Percentiles rank a stretch among this genome's conserved stretches.
phyloP scores from a whole-genome alignment of 768 basidiomycete species.

The Lactifluus subvellereus region DNA sequence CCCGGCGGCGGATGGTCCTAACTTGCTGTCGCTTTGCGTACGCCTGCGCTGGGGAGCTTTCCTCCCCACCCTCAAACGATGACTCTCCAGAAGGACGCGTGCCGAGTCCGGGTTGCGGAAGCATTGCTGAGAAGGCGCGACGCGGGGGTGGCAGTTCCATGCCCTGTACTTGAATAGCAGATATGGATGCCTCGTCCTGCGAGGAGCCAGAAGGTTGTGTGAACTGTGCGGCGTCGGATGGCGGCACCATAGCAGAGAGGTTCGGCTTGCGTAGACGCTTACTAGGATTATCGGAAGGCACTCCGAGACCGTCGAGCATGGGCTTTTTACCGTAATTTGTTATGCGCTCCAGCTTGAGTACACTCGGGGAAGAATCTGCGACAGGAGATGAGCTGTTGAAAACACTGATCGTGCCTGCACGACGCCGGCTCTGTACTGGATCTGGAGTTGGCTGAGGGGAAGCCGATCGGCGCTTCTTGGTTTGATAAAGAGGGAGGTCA shows the following conservation, averaged over 20 bases:
- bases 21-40: slow-evolving; percentile 73
- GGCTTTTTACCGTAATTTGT: slow-evolving; percentile 40
- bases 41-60: slow-evolving; percentile 76
- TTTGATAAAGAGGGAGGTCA: slow-evolving; percentile 34
- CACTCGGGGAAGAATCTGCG: slow-evolving; percentile 45
- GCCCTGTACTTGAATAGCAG: slow-evolving; percentile 5
- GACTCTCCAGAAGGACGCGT: slow-evolving; percentile 41
- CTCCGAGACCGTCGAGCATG: slow-evolving; percentile 48
- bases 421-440: slow-evolving; percentile 18
- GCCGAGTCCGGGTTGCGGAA: slow-evolving; percentile 35
- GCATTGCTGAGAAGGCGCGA: slow-evolving; percentile 72
- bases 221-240: slow-evolving; percentile 34
- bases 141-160: slow-evolving; percentile 45
- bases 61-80: slow-evolving; percentile 49
- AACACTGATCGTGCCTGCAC: slow-evolving; percentile 20
- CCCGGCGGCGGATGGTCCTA: slow-evolving; percentile 71
- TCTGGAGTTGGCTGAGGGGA: slow-evolving; percentile 27
- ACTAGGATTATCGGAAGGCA: slow-evolving; percentile 43
- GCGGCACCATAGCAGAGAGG: slow-evolving; percentile 55
- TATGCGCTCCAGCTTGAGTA: slow-evolving; percentile 43
- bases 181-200: slow-evolving; percentile 19
- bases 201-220: slow-evolving; percentile 37
- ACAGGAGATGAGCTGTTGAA: slow-evolving; percentile 42
- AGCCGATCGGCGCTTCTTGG: slow-evolving; percentile 32
- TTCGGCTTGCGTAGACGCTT: slow-evolving; percentile 63